Percentiles rank a stretch among this genome's conserved stretches.
Evolutionary conservation across 345 rosid genomes (phyloP).

Genomic region (Citrus trifoliata): DNA sequence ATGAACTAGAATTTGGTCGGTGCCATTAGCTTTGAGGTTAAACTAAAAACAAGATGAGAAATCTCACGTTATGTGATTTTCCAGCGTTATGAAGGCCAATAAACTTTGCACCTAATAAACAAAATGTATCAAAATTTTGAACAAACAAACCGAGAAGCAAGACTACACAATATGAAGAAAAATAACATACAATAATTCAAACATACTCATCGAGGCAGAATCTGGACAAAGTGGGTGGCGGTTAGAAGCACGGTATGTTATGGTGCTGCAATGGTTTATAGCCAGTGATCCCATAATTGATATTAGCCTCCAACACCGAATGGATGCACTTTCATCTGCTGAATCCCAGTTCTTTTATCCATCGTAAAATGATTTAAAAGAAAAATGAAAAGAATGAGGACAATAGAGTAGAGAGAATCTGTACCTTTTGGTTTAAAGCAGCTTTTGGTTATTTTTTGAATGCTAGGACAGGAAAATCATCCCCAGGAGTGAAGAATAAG

Average conservation of each 20-base stretch:
- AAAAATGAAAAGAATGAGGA: background rate
- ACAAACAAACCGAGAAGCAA: background rate
- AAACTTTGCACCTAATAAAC: constrained; percentile 15
- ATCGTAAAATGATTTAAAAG: background rate
- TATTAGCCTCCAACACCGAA: constrained; percentile 7
- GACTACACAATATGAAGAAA: background rate
- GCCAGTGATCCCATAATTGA: constrained; percentile 24
- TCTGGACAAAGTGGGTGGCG: constrained; percentile 12
- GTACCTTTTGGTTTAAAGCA: background rate
- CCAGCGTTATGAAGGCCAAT: constrained; percentile 11
- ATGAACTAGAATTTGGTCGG: background rate
- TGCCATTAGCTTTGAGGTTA: background rate
- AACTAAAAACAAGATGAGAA: background rate
- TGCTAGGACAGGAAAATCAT: background rate
- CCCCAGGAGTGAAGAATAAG: background rate
- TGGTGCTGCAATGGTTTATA: background rate
- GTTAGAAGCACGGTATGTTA: background rate
- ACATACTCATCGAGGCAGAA: constrained; percentile 26
- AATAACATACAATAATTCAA: background rate
- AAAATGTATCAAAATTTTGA: background rate
- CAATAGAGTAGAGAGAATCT: background rate
- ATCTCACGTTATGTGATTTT: constrained; percentile 30
- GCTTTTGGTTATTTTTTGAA: background rate
- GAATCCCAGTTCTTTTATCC: background rate
- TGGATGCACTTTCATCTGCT: constrained; percentile 10